These are phyloP conservation scores for Grosmannia huntii DNA, from an alignment of 2,329 filamentous ascomycete genomes.

Conservation along the genomic window DNA sequence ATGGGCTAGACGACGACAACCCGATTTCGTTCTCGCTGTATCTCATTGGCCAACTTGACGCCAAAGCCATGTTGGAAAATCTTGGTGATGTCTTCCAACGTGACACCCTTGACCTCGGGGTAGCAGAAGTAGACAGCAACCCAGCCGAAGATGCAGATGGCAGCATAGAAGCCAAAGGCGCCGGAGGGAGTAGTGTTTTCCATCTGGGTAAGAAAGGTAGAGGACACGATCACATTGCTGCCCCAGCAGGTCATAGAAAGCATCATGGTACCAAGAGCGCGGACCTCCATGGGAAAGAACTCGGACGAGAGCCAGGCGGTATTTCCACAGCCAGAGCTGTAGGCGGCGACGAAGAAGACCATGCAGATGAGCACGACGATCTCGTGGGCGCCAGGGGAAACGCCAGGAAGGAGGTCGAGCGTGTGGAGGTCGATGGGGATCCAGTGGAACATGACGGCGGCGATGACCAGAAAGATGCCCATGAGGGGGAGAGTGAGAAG, in stretches of 20 bases:
- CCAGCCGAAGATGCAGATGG: neutral
- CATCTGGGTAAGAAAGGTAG: conserved; percentile 1
- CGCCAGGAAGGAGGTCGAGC: neutral
- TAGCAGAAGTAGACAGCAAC: conserved; percentile 1
- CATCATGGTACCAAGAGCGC: conserved; percentile 1
- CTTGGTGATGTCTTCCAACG: neutral
- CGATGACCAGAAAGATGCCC: neutral
- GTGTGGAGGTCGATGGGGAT: neutral
- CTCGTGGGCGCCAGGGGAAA: neutral
- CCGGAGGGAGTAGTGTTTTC: neutral
- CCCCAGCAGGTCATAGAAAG: neutral
- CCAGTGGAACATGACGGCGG: conserved; percentile 1
- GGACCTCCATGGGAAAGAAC: conserved; percentile 1
- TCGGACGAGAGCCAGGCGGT: conserved; percentile 1
- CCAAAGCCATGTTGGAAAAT: conserved; percentile 1
- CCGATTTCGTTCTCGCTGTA: conserved; percentile 11
- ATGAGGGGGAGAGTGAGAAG: conserved; percentile 25
- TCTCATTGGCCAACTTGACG: neutral
- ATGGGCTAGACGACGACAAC: neutral
- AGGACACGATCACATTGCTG: conserved; percentile 1
- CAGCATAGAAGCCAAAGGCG: conserved; percentile 2
- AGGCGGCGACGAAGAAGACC: neutral
- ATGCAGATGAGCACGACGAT: neutral
- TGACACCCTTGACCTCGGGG: neutral
- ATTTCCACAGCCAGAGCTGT: conserved; percentile 1